Base-by-base conservation (phyloP, 768 basidiomycete species). In the Terana coerulea region DNA sequence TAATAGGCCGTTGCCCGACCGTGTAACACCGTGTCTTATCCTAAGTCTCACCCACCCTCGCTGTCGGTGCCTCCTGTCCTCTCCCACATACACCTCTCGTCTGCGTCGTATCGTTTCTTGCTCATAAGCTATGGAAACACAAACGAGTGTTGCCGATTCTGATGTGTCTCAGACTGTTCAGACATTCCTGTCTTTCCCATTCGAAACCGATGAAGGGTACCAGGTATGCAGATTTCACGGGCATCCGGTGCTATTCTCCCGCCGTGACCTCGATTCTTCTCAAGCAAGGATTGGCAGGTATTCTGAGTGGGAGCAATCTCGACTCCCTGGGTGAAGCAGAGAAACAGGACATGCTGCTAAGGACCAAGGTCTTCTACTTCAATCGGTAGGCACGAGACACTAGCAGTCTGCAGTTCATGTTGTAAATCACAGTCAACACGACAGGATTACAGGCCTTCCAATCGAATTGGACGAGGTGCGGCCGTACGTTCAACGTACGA, bases 341-440 rank as follows among this genome's bases (percentile, higher is more conserved):
- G 29, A 67, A 60, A 49, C 75, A 77, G 12, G 76, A 80, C 22
- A 67, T 79, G 26, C 52, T 83, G 29, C 73, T 78, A 9, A 75
- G 74, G 33, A 79, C 80, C 1, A 73, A 78, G 15, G 73, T 88
- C 0, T 90, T 86, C 62, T 90, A 87, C 67, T 90, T 88, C 66
- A 89, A 87, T 67, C 70, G 70, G 82, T 80, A 51, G 49, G 68
- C 47, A 47, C 47, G 21, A 8, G 30, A 48, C 21, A 22, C 24
- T 46, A 35, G 12, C 14, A 33, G 5, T 28, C 19, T 17, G 22
- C 17, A 17, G 33, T 73, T 69, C 24, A 42, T 34, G 29, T 17
- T 35, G 26, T 44, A 19, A 39, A 39, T 10, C 41, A 25, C n/a
- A 25, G 22, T 50, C 36, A 29, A 17, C 30, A 21, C 8, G 3